phyloP scores from a whole-genome alignment of 2,329 filamentous ascomycete species.

The Claviceps spartinae region DNA sequence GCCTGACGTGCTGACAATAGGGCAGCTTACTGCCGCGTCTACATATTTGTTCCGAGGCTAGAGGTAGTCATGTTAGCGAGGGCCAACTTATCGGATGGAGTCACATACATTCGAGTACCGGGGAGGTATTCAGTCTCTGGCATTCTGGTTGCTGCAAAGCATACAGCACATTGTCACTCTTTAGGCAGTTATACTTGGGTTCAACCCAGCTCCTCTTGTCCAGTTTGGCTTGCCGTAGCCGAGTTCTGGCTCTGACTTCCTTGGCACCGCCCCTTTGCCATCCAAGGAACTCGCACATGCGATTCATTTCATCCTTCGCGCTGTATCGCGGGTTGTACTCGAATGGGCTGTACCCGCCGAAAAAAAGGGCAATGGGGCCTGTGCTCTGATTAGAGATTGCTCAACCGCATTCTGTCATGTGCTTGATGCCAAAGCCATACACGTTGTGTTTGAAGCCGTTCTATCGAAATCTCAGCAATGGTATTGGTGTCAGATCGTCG shows the following conservation, averaged over 20 bases:
- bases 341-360: neutral
- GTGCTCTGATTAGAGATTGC: too few species aligned
- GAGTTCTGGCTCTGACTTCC: neutral
- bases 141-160: neutral
- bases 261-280: neutral
- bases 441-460: too few species aligned
- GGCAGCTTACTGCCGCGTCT: too few species aligned
- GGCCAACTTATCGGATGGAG: neutral
- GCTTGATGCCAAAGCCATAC: too few species aligned
- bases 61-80: neutral
- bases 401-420: too few species aligned
- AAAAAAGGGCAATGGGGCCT: neutral
- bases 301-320: neutral
- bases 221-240: too few species aligned
- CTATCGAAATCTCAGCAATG: too few species aligned
- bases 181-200: neutral
- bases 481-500: too few species aligned
- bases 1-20: too few species aligned
- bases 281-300: neutral
- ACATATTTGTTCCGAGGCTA: too few species aligned
- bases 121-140: neutral
- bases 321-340: neutral
- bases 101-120: neutral
- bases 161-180: neutral
- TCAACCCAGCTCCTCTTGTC: neutral